Percentiles rank a stretch among this genome's conserved stretches.
Conservation (phyloP, 306 rosid genomes). For the Dalbergia cultrata region DNA sequence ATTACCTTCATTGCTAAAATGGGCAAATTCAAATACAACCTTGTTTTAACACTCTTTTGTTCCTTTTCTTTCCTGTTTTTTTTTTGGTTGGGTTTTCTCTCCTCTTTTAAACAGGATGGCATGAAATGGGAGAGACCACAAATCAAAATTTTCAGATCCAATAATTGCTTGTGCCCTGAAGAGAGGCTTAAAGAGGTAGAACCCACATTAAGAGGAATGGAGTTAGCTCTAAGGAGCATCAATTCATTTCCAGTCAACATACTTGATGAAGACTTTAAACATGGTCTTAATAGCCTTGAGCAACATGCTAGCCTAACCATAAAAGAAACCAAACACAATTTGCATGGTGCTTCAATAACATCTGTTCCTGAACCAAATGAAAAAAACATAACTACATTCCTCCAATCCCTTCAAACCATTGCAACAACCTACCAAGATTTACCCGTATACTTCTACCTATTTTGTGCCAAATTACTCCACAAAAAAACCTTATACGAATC, state of each 20-base stretch:
- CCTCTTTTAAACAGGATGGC: constrained; percentile 53
- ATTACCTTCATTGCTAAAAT: too few relatives aligned
- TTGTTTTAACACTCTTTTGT: neutral
- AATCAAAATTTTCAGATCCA: constrained; percentile 22
- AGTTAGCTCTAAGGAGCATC: constrained; percentile 54
- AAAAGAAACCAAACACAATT: constrained; percentile 29
- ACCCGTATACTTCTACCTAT: constrained; percentile 66
- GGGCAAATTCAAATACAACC: too few relatives aligned
- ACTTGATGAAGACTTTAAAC: constrained; percentile 48
- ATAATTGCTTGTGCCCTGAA: constrained; percentile 24
- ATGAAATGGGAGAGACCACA: constrained; percentile 67
- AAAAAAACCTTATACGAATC: neutral
- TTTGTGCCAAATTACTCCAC: constrained; percentile 60
- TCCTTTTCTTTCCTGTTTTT: neutral
- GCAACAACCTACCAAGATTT: constrained; percentile 55
- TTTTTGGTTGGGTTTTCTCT: too few relatives aligned
- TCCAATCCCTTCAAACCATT: constrained; percentile 52
- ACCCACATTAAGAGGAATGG: constrained; percentile 64
- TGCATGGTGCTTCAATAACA: constrained; percentile 42
- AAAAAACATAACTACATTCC: constrained; percentile 36
- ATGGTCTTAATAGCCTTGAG: constrained; percentile 48
- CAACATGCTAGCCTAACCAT: constrained; percentile 41
- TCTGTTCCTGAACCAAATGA: constrained; percentile 61
- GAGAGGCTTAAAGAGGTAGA: constrained; percentile 54
- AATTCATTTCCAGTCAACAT: constrained; percentile 56